These are phyloP conservation scores for Quercus glauca DNA, from an alignment of 306 rosid genomes.

Conservation along the genomic window DNA sequence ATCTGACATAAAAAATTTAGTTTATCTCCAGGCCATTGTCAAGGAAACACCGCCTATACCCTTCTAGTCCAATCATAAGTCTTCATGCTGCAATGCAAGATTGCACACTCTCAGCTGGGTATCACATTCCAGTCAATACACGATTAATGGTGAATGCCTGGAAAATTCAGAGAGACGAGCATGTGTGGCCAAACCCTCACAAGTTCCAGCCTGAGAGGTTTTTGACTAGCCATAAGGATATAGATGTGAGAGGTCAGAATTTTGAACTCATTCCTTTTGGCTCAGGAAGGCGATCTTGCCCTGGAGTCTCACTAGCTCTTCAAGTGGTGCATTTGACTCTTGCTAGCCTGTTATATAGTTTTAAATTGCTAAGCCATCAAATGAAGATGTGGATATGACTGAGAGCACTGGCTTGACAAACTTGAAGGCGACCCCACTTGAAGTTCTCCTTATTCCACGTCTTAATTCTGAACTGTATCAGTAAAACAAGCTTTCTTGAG, in stretches of 20 bases:
- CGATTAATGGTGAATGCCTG: slow-evolving; percentile 37
- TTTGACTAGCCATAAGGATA: slow-evolving; percentile 28
- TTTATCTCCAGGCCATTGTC: slow-evolving; percentile 39
- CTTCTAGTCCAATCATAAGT: slow-evolving; percentile 30
- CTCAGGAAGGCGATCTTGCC: slow-evolving; percentile 43
- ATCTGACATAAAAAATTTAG: slow-evolving; percentile 30
- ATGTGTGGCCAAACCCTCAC: slow-evolving; percentile 30
- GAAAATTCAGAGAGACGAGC: slow-evolving; percentile 40
- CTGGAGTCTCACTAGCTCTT: slow-evolving; percentile 31
- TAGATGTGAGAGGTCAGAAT: slow-evolving; percentile 31
- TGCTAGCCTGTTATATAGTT: slow-evolving; percentile 29
- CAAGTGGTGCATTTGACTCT: slow-evolving; percentile 30
- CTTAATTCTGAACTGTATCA: slow-evolving; percentile 18
- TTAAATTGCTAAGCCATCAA: slow-evolving; percentile 26
- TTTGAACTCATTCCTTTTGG: slow-evolving; percentile 35
- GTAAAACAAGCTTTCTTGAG: not conserved
- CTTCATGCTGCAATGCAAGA: slow-evolving; percentile 24
- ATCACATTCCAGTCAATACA: slow-evolving; percentile 36
- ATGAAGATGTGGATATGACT: slow-evolving; percentile 42
- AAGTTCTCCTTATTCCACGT: slow-evolving; percentile 28
- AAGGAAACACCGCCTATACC: slow-evolving; percentile 44
- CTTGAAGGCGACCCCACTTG: slow-evolving; percentile 36
- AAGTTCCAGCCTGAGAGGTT: slow-evolving; percentile 38
- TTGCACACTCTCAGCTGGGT: slow-evolving; percentile 41
- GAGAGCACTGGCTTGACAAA: slow-evolving; percentile 43